phyloP scores from a whole-genome alignment of 2,329 filamentous ascomycete species.

The Exophiala aquamarina region DNA sequence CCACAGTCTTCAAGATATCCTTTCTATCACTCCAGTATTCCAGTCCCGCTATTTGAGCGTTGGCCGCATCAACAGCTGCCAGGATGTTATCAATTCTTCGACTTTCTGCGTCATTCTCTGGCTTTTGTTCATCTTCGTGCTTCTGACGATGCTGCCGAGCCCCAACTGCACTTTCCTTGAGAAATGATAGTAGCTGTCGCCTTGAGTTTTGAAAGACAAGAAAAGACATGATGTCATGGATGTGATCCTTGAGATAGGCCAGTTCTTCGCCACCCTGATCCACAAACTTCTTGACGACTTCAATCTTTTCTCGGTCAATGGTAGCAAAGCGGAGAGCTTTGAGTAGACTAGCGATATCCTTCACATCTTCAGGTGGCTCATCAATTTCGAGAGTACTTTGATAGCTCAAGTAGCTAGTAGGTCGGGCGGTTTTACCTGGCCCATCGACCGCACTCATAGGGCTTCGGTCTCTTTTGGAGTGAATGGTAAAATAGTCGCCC shows the following conservation, averaged over 20 bases:
- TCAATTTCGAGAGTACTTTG: slow-evolving; percentile 45
- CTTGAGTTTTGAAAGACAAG: slow-evolving; percentile 90
- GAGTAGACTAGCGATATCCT: slow-evolving; percentile 69
- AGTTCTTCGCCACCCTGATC: slow-evolving; percentile 73
- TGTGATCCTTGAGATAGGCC: slow-evolving; percentile 69
- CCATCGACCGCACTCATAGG: slow-evolving; percentile 40
- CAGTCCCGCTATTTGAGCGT: slow-evolving; percentile 74
- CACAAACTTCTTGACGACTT: slow-evolving; percentile 80
- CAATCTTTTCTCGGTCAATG: slow-evolving; percentile 90
- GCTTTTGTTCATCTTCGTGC: slow-evolving; percentile 40
- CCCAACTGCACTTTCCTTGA: slow-evolving; percentile 65
- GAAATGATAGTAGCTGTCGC: slow-evolving; percentile 68
- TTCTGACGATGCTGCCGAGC: slow-evolving; percentile 51
- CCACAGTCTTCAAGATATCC: slow-evolving; percentile 26
- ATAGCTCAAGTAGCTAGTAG: slow-evolving; percentile 32
- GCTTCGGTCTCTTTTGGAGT: slow-evolving; percentile 52
- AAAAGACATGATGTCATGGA: slow-evolving; percentile 80
- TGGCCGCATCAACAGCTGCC: slow-evolving; percentile 71
- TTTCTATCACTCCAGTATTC: slow-evolving; percentile 82
- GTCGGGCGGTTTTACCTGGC: slow-evolving; percentile 29
- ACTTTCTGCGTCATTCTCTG: slow-evolving; percentile 45
- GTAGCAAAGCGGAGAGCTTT: slow-evolving; percentile 64
- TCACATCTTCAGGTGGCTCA: slow-evolving; percentile 54
- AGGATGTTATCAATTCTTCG: slow-evolving; percentile 67
- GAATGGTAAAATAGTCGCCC: slow-evolving; percentile 77